Conservation (phyloP, 2,329 filamentous ascomycete genomes). For the Mollisiaceae sp. region DNA sequence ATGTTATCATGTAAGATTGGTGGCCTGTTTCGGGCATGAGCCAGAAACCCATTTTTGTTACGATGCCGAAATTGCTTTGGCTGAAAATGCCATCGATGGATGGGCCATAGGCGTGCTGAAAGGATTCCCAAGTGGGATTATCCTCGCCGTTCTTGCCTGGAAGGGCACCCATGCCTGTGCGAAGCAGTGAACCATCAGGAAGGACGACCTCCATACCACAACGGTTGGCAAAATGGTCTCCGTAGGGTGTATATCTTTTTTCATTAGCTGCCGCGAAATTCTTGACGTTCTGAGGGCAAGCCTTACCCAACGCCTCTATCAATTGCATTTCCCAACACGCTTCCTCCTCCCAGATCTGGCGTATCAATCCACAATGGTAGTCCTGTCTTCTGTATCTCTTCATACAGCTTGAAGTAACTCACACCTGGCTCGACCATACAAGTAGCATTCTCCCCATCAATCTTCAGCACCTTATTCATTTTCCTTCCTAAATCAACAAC, state of each 20-base stretch:
- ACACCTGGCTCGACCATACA: constrained; percentile 61
- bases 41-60: constrained; percentile 59
- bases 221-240: constrained; percentile 49
- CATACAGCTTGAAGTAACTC: constrained; percentile 55
- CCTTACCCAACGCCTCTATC: constrained; percentile 52
- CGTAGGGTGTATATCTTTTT: constrained; percentile 50
- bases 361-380: constrained; percentile 30
- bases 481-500: constrained; percentile 56
- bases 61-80: constrained; percentile 57
- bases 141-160: constrained; percentile 44
- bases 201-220: constrained; percentile 52
- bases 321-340: constrained; percentile 51
- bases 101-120: constrained; percentile 48
- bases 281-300: not conserved
- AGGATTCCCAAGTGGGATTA: constrained; percentile 48
- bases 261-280: not conserved
- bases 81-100: constrained; percentile 54
- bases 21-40: constrained; percentile 58
- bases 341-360: constrained; percentile 48
- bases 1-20: constrained; percentile 50
- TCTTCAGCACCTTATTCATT: constrained; percentile 57
- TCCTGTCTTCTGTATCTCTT: constrained; percentile 46
- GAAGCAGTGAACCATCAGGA: constrained; percentile 50
- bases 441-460: constrained; percentile 55
- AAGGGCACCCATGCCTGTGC: constrained; percentile 54